Evolutionary conservation across 2,329 filamentous ascomycete genomes (phyloP).

Genomic region (Aureobasidium sp.): DNA sequence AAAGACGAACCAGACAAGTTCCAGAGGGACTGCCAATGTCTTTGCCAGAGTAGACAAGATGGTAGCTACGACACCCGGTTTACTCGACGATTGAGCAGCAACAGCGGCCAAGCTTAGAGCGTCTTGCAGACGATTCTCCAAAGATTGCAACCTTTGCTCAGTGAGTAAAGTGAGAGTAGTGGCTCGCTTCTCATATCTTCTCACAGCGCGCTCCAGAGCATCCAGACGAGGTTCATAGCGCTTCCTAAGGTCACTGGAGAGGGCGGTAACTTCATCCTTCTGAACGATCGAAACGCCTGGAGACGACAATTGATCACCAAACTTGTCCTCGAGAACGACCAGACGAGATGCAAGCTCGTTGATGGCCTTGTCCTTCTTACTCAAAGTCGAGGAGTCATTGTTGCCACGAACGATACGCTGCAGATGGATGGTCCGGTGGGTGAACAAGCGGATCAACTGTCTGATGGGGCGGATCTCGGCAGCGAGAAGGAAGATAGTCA

Average conservation of each 20-base stretch:
- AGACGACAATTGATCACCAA: conserved; percentile 11
- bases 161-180: conserved; percentile 66
- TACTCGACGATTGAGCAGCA: conserved; percentile 43
- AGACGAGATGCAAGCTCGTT: conserved; percentile 22
- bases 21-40: not conserved
- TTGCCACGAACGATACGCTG: conserved; percentile 55
- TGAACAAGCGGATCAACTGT: conserved; percentile 72
- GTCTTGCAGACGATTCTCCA: conserved; percentile 66
- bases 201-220: conserved; percentile 76
- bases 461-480: conserved; percentile 77
- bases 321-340: conserved; percentile 24
- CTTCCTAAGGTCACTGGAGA: conserved; percentile 46
- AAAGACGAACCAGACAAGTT: not conserved
- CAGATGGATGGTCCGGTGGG: conserved; percentile 68
- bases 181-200: conserved; percentile 84
- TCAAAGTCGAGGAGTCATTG: conserved; percentile 16
- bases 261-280: conserved; percentile 24
- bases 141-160: conserved; percentile 61
- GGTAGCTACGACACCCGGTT: conserved; percentile 18
- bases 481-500: conserved; percentile 80
- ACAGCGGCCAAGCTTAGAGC: conserved; percentile 73
- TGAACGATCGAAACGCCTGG: conserved; percentile 17
- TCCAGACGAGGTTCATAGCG: conserved; percentile 76
- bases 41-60: conserved; percentile 16
- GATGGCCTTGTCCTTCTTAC: conserved; percentile 13